Conservation (phyloP, 176 grass and related monocot genomes). For the Zizania latifolia region DNA sequence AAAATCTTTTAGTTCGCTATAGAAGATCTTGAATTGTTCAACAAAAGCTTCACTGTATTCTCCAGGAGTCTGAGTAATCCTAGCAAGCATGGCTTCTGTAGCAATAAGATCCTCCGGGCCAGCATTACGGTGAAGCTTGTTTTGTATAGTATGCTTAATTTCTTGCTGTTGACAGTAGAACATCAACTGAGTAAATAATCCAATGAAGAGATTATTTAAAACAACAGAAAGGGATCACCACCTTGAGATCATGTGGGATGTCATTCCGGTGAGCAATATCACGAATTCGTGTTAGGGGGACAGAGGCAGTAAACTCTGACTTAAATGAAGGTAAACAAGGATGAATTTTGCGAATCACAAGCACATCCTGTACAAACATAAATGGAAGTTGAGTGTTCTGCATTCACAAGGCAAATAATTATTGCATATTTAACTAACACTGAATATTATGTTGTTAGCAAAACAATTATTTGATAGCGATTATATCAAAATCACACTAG, state of each 20-base stretch:
- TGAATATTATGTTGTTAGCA: background rate
- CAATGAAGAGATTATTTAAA: background rate
- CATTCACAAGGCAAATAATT: slow-evolving; percentile 3
- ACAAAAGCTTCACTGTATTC: slow-evolving; percentile 75
- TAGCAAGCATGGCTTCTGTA: slow-evolving; percentile 92
- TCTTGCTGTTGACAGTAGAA: slow-evolving; percentile 73
- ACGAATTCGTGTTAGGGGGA: slow-evolving; percentile 95
- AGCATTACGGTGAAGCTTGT: slow-evolving; percentile 97
- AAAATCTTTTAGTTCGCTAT: slow-evolving; percentile 86
- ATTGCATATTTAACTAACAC: background rate
- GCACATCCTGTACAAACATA: slow-evolving; percentile 44
- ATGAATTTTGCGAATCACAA: slow-evolving; percentile 84
- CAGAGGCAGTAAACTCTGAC: slow-evolving; percentile 95
- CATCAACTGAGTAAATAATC: slow-evolving; percentile 20
- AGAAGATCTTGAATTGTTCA: slow-evolving; percentile 92
- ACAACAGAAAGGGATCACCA: slow-evolving; percentile 27
- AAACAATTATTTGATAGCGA: background rate
- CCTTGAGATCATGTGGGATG: slow-evolving; percentile 96
- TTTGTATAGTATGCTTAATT: slow-evolving; percentile 99
- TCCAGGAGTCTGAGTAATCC: slow-evolving; percentile 70
- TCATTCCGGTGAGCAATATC: slow-evolving; percentile 96
- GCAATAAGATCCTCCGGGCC: slow-evolving; percentile 98
- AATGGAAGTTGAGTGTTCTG: slow-evolving; percentile 9
- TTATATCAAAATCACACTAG: background rate
- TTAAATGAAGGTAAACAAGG: slow-evolving; percentile 97